A percentile compares a stretch with the other conserved stretches of the same genome.
Evolutionary conservation across 2,329 filamentous ascomycete genomes (phyloP).

Genomic region (Xylariales sp.): DNA sequence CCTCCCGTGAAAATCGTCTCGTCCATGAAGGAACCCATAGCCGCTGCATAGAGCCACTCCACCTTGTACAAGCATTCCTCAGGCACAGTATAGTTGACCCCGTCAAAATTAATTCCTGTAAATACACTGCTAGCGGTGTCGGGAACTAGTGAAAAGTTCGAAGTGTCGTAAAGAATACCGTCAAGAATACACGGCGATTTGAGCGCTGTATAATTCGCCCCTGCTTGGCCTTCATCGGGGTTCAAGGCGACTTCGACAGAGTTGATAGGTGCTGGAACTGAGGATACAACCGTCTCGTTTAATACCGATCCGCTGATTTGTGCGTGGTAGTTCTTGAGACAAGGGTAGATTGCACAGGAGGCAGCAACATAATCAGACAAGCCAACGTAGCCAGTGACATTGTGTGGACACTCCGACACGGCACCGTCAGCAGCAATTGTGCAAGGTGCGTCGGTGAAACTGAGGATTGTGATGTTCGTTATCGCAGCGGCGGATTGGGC

Average conservation of each 20-base stretch:
- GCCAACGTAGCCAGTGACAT: constrained; percentile 1
- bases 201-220: constrained; percentile 12
- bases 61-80: constrained; percentile 14
- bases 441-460: constrained; percentile 13
- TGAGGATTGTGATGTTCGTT: constrained; percentile 16
- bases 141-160: constrained; percentile 9
- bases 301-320: constrained; percentile 9
- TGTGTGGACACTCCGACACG: constrained; percentile 12
- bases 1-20: constrained; percentile 7
- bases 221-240: background rate
- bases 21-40: constrained; percentile 6
- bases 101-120: constrained; percentile 10
- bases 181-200: constrained; percentile 11
- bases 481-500: constrained; percentile 8
- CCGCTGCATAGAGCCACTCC: constrained; percentile 5
- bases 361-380: constrained; percentile 10
- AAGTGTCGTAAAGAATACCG: constrained; percentile 8
- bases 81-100: constrained; percentile 11
- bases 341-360: constrained; percentile 14
- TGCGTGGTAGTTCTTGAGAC: constrained; percentile 13
- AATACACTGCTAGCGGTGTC: constrained; percentile 4
- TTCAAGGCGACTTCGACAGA: constrained; percentile 8
- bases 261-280: constrained; percentile 9
- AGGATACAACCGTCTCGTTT: constrained; percentile 11
- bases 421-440: constrained; percentile 4